phyloP scores from a whole-genome alignment of 495 filamentous ascomycete genomes.

The Hypoxylon rickii region DNA sequence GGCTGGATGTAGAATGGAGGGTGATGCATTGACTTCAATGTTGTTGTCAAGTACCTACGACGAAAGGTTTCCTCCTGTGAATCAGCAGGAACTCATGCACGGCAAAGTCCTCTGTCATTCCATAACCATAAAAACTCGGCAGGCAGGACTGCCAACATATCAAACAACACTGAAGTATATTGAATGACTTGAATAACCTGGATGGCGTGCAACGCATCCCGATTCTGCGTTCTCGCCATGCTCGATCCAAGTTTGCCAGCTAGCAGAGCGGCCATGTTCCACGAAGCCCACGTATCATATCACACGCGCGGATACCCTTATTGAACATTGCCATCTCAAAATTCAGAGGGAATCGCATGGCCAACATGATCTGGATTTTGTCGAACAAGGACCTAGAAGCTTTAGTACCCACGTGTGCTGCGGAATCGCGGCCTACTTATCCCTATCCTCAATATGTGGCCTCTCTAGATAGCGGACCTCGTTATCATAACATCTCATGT shows the following conservation, averaged over 20 bases:
- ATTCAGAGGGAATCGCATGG: too few species aligned
- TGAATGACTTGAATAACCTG: too few species aligned
- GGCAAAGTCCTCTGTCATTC: neutral
- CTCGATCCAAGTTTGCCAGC: neutral
- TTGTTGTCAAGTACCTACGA: neutral
- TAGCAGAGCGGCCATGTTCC: neutral
- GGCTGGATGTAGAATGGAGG: neutral
- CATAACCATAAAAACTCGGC: neutral
- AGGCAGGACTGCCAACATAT: slow-evolving; percentile 5
- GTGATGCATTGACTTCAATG: neutral
- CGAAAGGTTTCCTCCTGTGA: slow-evolving; percentile 3
- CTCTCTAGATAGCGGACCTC: too few species aligned
- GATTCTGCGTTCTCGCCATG: neutral
- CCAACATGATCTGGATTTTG: too few species aligned
- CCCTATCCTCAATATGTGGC: too few species aligned
- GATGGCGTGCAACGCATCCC: neutral
- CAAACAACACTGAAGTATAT: neutral
- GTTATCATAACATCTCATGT: too few species aligned
- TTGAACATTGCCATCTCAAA: neutral
- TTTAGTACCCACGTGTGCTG: too few species aligned
- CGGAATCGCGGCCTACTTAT: too few species aligned
- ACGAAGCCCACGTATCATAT: neutral
- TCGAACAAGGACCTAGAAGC: too few species aligned
- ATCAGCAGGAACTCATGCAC: slow-evolving; percentile 9
- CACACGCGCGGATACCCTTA: neutral